phyloP scores from a whole-genome alignment of 805 yeast genomes.

The Teunomyces cretensis region DNA sequence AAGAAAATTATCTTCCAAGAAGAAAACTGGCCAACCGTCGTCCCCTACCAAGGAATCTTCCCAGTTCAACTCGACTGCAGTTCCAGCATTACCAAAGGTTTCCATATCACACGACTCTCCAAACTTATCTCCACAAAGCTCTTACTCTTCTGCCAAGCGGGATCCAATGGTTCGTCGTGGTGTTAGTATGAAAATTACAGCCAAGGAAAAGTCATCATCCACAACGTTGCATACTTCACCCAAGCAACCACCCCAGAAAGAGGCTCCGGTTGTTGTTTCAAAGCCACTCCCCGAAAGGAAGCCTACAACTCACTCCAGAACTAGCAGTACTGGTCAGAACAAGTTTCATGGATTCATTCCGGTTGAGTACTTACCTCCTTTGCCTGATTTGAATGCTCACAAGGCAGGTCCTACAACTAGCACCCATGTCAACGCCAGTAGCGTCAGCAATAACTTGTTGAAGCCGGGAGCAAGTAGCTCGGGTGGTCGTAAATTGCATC shows the following conservation, averaged over 20 bases:
- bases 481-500: constrained; percentile 51
- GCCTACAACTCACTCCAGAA: constrained; percentile 11
- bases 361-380: constrained; percentile 44
- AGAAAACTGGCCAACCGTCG: constrained; percentile 12
- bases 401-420: constrained; percentile 7
- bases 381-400: constrained; percentile 38
- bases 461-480: constrained; percentile 10
- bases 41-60: constrained; percentile 12
- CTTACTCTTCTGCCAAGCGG: constrained; percentile 15
- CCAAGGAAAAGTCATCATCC: constrained; percentile 45
- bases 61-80: constrained; percentile 8
- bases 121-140: constrained; percentile 13
- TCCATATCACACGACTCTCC: constrained; percentile 10
- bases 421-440: neutral
- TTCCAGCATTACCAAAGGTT: constrained; percentile 14
- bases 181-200: constrained; percentile 60
- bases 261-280: neutral
- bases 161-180: constrained; percentile 57
- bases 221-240: constrained; percentile 17
- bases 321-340: constrained; percentile 9
- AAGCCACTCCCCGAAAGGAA: neutral
- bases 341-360: constrained; percentile 42
- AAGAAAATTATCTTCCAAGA: constrained; percentile 37
- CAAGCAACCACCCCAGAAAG: constrained; percentile 6
- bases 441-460: neutral